Percentiles rank a stretch among this genome's conserved stretches.
Conservation (phyloP, 192 early-diverging fungal genomes). For the Coemansia biformis region DNA sequence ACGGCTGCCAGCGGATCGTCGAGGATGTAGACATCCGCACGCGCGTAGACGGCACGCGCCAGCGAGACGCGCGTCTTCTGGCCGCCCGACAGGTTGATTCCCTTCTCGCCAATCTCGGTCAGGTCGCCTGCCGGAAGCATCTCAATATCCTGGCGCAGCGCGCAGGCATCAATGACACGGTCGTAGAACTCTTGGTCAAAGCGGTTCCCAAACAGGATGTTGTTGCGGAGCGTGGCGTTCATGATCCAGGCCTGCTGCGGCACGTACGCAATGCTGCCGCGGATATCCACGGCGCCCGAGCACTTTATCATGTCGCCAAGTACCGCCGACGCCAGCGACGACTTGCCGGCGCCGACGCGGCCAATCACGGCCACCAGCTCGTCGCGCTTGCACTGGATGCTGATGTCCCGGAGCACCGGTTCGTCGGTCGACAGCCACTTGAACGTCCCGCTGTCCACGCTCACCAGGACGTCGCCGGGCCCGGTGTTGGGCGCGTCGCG, state of each 20-base stretch:
- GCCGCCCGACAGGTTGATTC: constrained; percentile 59
- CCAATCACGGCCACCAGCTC: constrained; percentile 59
- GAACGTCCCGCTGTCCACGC: constrained; percentile 39
- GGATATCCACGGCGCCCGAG: constrained; percentile 24
- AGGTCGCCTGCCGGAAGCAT: constrained; percentile 55
- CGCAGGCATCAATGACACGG: constrained; percentile 55
- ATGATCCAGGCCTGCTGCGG: constrained; percentile 67
- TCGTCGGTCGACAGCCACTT: constrained; percentile 50
- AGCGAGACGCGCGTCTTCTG: constrained; percentile 62
- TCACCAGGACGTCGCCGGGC: constrained; percentile 25
- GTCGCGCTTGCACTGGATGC: constrained; percentile 41
- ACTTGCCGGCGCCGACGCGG: constrained; percentile 63
- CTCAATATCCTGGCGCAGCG: constrained; percentile 52
- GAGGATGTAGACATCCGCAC: constrained; percentile 61
- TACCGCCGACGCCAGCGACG: constrained; percentile 57
- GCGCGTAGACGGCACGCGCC: constrained; percentile 62
- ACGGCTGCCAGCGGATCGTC: constrained; percentile 74
- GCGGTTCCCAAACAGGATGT: constrained; percentile 61
- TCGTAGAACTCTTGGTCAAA: constrained; percentile 54
- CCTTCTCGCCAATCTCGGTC: constrained; percentile 62
- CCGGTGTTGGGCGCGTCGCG: constrained; percentile 19
- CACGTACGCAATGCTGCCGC: constrained; percentile 53
- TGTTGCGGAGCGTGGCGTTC: constrained; percentile 60
- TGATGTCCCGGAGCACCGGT: constrained; percentile 41
- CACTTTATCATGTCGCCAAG: constrained; percentile 55